Evolutionary conservation across 768 basidiomycete genomes (phyloP).

Genomic region (Psilocybe cubensis): DNA sequence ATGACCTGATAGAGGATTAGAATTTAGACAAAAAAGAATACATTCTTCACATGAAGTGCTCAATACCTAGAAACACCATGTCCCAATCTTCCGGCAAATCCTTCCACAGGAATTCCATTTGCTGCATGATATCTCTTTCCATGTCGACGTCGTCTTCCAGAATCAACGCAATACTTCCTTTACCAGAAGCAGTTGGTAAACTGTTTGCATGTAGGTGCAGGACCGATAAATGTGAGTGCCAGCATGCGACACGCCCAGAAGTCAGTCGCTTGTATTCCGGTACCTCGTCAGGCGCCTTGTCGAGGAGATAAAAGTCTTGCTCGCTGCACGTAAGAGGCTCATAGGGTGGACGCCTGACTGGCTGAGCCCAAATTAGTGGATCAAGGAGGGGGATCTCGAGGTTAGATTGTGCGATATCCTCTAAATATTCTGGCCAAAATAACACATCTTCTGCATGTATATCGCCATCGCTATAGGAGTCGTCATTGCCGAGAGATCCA

Average conservation of each 20-base stretch:
- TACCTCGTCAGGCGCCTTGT: slow-evolving; percentile 27
- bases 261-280: slow-evolving; percentile 58
- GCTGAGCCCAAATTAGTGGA: not conserved
- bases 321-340: slow-evolving; percentile 46
- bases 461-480: not conserved
- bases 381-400: not conserved
- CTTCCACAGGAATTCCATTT: slow-evolving; percentile 49
- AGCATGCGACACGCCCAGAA: slow-evolving; percentile 66
- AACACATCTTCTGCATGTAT: not conserved
- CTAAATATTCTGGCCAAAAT: not conserved
- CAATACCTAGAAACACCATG: slow-evolving; percentile 64
- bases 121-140: slow-evolving; percentile 59
- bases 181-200: slow-evolving; percentile 10
- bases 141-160: slow-evolving; percentile 83
- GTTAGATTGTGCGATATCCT: not conserved
- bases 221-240: slow-evolving; percentile 66
- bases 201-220: slow-evolving; percentile 47
- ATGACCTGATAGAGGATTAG: slow-evolving; percentile 52
- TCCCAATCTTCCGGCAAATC: slow-evolving; percentile 69
- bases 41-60: not conserved
- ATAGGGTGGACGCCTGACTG: slow-evolving; percentile 6
- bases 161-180: slow-evolving; percentile 50
- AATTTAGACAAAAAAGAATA: not conserved
- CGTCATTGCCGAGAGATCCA: not conserved
- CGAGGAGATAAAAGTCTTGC: slow-evolving; percentile 38